Evolutionary conservation across 2,329 filamentous ascomycete species (phyloP), one percentile per base, ranked within the genome.

Genomic region (Aspergillus aculeatinus): DNA sequence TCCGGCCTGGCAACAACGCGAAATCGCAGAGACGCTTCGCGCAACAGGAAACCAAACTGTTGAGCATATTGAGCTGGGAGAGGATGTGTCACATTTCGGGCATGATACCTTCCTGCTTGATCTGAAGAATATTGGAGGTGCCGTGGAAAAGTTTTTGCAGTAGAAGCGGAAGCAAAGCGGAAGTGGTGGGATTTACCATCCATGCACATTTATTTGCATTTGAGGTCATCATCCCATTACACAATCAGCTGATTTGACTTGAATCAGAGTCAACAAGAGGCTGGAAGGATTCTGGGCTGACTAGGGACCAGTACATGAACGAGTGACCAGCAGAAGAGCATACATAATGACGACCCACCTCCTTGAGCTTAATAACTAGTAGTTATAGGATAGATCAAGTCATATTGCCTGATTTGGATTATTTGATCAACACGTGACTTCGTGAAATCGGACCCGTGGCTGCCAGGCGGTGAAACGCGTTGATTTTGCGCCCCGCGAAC

Each of bases 81-180:
- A 98, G 79, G 92, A 98, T 78, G 86, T 95, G 76, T 96, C 92
- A 70, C 78, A 96, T 69, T 99, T 99, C 74, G 95, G 95, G 0
- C 95, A 99, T 71, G 95, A 99, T 73, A 98, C 94, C 0, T 99
- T 99, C 74, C 77, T 99, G 70, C 79, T 99, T 48, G 95, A 99
- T 77, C 78, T 98, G 59, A 88, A 96, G 78, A 90, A 96, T 68
- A 91, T 99, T 53, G 95, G 95, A 4, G 92, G 92, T 0, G 90
- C 88, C 53, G 80, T 99, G 51, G 87, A 87, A 68, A 84, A 84
- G 67, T 99, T 99, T 75, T 75, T 99, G 67, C 84, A 83, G 1
- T 94, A 61, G 52, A 35, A 9, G n/a, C 16, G 39, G 39, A 44
- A 44, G 14, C 12, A 6, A 44, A 7, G 4, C 16, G 4, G 16